A percentile compares a stretch with the other conserved stretches of the same genome.
Evolutionary conservation across 2,329 filamentous ascomycete species (phyloP).

Genomic region (Fusarium bactridioides): DNA sequence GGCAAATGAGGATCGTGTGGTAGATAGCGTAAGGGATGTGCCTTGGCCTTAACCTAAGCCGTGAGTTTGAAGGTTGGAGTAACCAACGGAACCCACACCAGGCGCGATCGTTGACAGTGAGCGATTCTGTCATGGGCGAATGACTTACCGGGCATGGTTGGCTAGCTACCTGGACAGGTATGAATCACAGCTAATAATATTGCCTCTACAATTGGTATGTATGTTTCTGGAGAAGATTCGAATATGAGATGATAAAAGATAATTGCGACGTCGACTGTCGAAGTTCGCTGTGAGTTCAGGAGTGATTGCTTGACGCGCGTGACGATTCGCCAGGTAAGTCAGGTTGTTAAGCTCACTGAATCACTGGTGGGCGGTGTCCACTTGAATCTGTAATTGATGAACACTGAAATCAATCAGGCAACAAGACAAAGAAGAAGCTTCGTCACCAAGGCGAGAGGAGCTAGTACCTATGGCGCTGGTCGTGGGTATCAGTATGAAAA

Average conservation of each 20-base stretch:
- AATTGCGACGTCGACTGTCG: background rate
- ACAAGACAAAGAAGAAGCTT: background rate
- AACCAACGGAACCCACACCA: constrained; percentile 34
- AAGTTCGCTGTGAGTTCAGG: background rate
- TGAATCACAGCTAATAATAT: background rate
- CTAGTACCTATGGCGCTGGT: background rate
- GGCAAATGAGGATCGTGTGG: constrained; percentile 2
- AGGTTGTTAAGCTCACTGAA: background rate
- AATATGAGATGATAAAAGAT: background rate
- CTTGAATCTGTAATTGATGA: background rate
- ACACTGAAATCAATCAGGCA: background rate
- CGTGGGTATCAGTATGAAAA: background rate
- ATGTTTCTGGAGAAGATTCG: background rate
- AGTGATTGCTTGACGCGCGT: constrained; percentile 14
- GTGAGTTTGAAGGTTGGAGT: constrained; percentile 19
- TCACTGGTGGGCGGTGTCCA: background rate
- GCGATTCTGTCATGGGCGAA: background rate
- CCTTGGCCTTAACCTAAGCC: constrained; percentile 15
- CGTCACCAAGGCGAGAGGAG: background rate
- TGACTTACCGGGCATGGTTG: constrained; percentile 32
- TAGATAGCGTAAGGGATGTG: constrained; percentile 26
- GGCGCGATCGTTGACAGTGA: background rate
- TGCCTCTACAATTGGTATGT: background rate
- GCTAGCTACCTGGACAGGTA: background rate
- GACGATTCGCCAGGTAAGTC: background rate